Conservation (phyloP, 1,284 basidiomycete species). For the Wallemia mellicola region DNA sequence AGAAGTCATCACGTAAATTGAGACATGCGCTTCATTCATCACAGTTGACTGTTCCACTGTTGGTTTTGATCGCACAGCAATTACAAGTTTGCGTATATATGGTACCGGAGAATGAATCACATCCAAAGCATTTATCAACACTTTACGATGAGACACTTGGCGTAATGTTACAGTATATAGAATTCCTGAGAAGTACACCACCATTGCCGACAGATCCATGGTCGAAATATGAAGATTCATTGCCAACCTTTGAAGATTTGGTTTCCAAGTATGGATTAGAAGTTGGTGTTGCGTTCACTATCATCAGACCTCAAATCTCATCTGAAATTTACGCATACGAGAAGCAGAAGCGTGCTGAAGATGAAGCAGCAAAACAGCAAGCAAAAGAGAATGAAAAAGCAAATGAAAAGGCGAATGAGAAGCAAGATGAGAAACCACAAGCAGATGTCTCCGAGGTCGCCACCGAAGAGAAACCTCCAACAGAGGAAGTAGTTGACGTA, state of each 20-base stretch:
- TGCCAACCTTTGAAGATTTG: slow-evolving; percentile 38
- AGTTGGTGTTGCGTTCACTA: slow-evolving; percentile 63
- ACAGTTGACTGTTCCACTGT: slow-evolving; percentile 41
- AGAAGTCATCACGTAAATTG: slow-evolving; percentile 2
- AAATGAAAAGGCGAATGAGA: slow-evolving; percentile 4
- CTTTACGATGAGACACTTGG: slow-evolving; percentile 44
- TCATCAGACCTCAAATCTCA: slow-evolving; percentile 52
- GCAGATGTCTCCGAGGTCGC: too few species aligned
- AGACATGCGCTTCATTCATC: slow-evolving; percentile 29
- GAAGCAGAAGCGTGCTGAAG: slow-evolving; percentile 2
- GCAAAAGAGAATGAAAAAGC: slow-evolving; percentile 4
- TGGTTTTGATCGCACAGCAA: slow-evolving; percentile 64
- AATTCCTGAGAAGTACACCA: slow-evolving; percentile 17
- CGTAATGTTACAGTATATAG: slow-evolving; percentile 23
- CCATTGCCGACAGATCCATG: slow-evolving; percentile 12
- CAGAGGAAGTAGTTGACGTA: background rate
- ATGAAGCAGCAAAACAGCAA: slow-evolving; percentile 4
- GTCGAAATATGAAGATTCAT: slow-evolving; percentile 11
- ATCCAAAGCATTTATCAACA: slow-evolving; percentile 54
- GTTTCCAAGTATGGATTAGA: slow-evolving; percentile 43
- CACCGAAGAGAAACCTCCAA: background rate
- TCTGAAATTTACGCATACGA: slow-evolving; percentile 19
- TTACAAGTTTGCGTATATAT: slow-evolving; percentile 47
- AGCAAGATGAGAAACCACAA: background rate
- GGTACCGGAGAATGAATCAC: slow-evolving; percentile 26